Evolutionary conservation across 208 protist genomes (phyloP).

Genomic region (Leishmania amazonensis): DNA sequence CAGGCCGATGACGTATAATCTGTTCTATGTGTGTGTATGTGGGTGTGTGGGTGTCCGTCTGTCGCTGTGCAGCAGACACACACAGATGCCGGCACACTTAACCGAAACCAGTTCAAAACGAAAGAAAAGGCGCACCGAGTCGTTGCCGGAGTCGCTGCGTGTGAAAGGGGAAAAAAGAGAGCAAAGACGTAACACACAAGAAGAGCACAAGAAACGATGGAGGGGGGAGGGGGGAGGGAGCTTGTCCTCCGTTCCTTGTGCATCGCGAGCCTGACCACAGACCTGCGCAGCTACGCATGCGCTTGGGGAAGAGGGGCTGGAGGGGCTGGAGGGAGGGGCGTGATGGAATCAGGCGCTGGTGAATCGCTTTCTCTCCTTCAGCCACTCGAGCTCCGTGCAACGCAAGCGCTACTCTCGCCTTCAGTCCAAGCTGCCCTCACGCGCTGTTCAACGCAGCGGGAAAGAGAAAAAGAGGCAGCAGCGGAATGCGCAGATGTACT

Average conservation of each 20-base stretch:
- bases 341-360: not conserved
- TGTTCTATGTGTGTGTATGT: slow-evolving; percentile 8
- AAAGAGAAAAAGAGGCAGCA: not conserved
- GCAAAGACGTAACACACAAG: not conserved
- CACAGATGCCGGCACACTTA: not conserved
- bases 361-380: not conserved
- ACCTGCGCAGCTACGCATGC: not conserved
- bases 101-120: not conserved
- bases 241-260: not conserved
- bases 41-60: not conserved
- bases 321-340: not conserved
- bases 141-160: not conserved
- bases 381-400: not conserved
- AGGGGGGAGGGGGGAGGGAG: not conserved
- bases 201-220: not conserved
- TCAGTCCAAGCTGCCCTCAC: not conserved
- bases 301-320: not conserved
- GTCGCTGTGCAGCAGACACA: not conserved
- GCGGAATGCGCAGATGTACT: not conserved
- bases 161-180: not conserved
- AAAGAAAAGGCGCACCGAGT: not conserved
- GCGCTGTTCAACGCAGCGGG: not conserved
- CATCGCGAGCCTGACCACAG: not conserved
- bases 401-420: not conserved
- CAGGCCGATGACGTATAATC: not conserved